These are phyloP conservation scores for Hordeum pubiflorum DNA, from an alignment of 202 grass and related monocot genomes.

Conservation along the genomic window DNA sequence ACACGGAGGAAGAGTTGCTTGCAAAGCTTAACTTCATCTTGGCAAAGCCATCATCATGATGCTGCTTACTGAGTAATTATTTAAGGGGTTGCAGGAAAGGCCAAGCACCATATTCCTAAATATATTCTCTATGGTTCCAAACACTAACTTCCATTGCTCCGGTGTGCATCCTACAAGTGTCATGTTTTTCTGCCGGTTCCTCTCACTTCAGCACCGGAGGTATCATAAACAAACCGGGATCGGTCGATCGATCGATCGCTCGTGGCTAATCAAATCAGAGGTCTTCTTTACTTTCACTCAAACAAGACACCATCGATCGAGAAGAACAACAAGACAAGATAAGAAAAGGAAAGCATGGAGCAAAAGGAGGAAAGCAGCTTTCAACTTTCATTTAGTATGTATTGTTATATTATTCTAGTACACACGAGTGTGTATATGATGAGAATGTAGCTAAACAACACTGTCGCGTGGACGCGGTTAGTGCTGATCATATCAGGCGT, in stretches of 20 bases:
- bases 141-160: neutral
- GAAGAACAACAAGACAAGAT: neutral
- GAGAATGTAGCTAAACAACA: conserved; percentile 22
- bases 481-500: conserved; percentile 19
- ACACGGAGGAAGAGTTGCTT: conserved; percentile 21
- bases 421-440: neutral
- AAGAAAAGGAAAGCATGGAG: conserved; percentile 15
- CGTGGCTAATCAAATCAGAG: no score
- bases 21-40: conserved; percentile 19
- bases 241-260: neutral
- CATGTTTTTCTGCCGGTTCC: neutral
- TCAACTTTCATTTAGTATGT: neutral
- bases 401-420: neutral
- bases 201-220: neutral
- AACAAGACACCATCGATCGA: conserved; percentile 4
- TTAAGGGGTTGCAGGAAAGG: neutral
- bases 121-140: neutral
- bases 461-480: neutral
- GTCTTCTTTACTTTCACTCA: conserved; percentile 23
- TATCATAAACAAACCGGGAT: neutral
- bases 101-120: neutral
- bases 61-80: neutral
- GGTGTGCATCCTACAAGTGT: neutral
- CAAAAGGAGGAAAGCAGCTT: conserved; percentile 21
- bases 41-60: conserved; percentile 17